These are phyloP conservation scores for Artemisia argyi DNA, from an alignment of 129 eudicot genomes.

Conservation along the genomic window DNA sequence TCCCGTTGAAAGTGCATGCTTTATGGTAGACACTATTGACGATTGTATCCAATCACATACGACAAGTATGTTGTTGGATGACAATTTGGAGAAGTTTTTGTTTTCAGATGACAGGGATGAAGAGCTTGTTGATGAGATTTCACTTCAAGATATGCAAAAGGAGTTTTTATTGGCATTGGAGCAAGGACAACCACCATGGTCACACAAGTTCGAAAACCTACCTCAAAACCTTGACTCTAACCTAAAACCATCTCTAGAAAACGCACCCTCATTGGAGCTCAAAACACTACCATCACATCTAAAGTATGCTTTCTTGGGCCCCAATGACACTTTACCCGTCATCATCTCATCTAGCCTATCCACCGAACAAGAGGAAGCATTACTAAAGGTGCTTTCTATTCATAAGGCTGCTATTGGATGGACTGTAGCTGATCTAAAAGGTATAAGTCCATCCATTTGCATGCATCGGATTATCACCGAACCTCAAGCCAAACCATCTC, in stretches of 20 bases:
- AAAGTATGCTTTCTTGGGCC: neutral
- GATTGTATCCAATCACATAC: too few species aligned
- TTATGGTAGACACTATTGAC: neutral
- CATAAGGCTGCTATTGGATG: neutral
- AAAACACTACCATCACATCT: neutral
- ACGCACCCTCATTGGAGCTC: neutral
- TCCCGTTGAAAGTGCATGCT: neutral
- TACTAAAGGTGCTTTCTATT: neutral
- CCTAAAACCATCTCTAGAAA: neutral
- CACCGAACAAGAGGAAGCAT: neutral
- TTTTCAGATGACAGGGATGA: neutral
- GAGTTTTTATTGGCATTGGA: neutral
- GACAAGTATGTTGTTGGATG: neutral
- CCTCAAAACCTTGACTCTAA: neutral
- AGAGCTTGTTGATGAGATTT: neutral
- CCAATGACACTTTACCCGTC: neutral
- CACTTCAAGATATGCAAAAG: neutral
- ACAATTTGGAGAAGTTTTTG: neutral
- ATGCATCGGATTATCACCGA: neutral
- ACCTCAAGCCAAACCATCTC: neutral
- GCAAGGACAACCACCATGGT: neutral
- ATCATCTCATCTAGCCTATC: neutral
- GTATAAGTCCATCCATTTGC: neutral
- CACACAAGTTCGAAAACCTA: neutral
- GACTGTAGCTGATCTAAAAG: neutral